phyloP scores from a whole-genome alignment of 306 rosid species.

The Acacia acuminata region DNA sequence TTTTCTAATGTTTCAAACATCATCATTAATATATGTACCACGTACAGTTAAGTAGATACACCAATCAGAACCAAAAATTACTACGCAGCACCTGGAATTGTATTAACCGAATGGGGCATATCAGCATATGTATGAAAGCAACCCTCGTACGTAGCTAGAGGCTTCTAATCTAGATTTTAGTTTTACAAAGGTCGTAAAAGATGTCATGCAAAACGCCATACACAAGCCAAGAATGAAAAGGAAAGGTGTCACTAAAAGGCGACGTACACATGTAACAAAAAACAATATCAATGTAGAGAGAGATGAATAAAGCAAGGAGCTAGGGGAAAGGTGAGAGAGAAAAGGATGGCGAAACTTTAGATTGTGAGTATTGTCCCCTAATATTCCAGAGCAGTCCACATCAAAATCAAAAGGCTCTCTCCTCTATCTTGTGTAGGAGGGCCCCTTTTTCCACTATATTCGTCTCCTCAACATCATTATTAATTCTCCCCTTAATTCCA shows the following conservation, averaged over 20 bases:
- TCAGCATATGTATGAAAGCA: neutral
- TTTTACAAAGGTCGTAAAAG: slow-evolving; percentile 11
- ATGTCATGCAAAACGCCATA: slow-evolving; percentile 39
- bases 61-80: slow-evolving; percentile 18
- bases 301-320: slow-evolving; percentile 24
- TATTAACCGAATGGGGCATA: slow-evolving; percentile 18
- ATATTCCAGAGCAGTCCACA: slow-evolving; percentile 77
- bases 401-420: slow-evolving; percentile 60
- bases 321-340: slow-evolving; percentile 36
- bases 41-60: neutral
- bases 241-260: slow-evolving; percentile 58
- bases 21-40: neutral
- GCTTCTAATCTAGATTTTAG: slow-evolving; percentile 11
- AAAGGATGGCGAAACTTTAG: slow-evolving; percentile 58
- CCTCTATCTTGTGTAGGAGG: slow-evolving; percentile 46
- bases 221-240: slow-evolving; percentile 42
- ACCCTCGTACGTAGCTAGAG: slow-evolving; percentile 6
- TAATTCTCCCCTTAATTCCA: neutral
- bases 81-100: neutral
- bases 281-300: slow-evolving; percentile 33
- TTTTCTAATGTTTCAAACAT: slow-evolving; percentile 1
- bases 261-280: slow-evolving; percentile 39
- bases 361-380: slow-evolving; percentile 70
- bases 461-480: neutral
- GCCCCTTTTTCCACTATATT: slow-evolving; percentile 50